Percentiles rank a stretch among this genome's conserved stretches.
phyloP scores from a whole-genome alignment of 805 yeast species.

The Candida easanensis region DNA sequence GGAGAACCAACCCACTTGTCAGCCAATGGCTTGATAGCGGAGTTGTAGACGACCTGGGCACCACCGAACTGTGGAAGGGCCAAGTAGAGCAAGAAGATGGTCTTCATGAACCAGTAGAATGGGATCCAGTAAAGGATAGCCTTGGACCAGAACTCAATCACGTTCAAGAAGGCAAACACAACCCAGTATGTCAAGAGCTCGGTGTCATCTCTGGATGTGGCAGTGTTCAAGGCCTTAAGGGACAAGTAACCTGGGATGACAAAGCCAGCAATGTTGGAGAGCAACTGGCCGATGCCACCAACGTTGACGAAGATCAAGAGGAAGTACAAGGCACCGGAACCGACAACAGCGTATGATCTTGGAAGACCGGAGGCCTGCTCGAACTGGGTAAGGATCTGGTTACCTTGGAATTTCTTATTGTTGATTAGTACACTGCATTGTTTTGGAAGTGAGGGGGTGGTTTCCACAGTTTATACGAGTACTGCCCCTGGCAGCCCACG shows the following conservation, averaged over 20 bases:
- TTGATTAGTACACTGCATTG: not conserved
- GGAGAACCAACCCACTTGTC: constrained; percentile 32
- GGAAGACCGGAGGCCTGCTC: constrained; percentile 46
- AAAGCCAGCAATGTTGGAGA: constrained; percentile 90
- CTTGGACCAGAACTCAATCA: constrained; percentile 93
- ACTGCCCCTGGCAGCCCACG: not conserved
- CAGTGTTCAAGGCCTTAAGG: constrained; percentile 75
- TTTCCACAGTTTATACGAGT: too few relatives aligned
- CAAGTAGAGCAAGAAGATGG: constrained; percentile 80
- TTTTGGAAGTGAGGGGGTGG: not conserved
- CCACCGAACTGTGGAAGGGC: constrained; percentile 89
- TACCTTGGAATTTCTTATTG: constrained; percentile 20
- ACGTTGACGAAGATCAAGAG: constrained; percentile 80
- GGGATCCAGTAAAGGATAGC: constrained; percentile 95
- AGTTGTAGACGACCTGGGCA: constrained; percentile 66
- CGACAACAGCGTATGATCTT: constrained; percentile 80
- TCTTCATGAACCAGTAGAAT: constrained; percentile 92
- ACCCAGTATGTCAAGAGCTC: constrained; percentile 96
- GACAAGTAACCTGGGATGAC: constrained; percentile 89
- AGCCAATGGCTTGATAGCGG: constrained; percentile 64
- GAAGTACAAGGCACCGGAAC: constrained; percentile 62
- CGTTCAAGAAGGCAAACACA: constrained; percentile 89
- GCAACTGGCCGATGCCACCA: constrained; percentile 93
- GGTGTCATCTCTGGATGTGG: constrained; percentile 72
- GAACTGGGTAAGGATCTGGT: constrained; percentile 24